These are phyloP conservation scores for Ophiostoma australiae DNA, from an alignment of 2,329 filamentous ascomycete species.

Conservation along the genomic window DNA sequence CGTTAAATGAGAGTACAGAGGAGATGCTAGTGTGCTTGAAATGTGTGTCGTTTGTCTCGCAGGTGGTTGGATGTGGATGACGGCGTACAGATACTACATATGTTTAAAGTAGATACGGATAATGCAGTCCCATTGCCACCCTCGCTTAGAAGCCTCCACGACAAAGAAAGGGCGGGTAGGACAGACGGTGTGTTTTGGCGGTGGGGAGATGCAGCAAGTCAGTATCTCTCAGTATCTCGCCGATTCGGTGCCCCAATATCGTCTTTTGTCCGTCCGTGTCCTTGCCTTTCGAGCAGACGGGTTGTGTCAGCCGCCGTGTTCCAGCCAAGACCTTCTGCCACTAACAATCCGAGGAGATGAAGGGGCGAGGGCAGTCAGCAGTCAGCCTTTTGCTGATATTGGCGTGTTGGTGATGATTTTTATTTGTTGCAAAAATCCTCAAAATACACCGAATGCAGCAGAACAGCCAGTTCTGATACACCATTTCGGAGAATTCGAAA, in stretches of 20 bases:
- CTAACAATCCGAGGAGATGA: neutral
- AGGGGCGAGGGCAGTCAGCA: neutral
- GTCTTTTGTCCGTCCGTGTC: neutral
- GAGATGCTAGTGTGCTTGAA: too few species aligned
- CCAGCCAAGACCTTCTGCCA: neutral
- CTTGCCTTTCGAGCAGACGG: neutral
- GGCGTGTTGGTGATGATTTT: neutral
- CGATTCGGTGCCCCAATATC: neutral
- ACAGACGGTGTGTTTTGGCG: constrained; percentile 5
- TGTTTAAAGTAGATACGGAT: too few species aligned
- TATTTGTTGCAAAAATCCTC: neutral
- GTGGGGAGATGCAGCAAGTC: neutral
- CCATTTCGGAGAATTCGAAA: neutral
- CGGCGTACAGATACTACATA: neutral
- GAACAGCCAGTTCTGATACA: neutral
- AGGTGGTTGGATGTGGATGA: neutral
- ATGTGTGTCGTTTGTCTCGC: neutral
- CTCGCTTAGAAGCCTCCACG: neutral
- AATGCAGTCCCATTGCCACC: neutral
- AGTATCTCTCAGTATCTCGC: neutral
- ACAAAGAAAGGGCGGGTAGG: neutral
- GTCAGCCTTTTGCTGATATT: neutral
- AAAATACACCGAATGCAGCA: neutral
- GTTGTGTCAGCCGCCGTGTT: neutral
- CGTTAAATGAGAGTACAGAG: too few species aligned